phyloP scores from a whole-genome alignment of 768 basidiomycete species.

The Pleurotus citrinopileatus region DNA sequence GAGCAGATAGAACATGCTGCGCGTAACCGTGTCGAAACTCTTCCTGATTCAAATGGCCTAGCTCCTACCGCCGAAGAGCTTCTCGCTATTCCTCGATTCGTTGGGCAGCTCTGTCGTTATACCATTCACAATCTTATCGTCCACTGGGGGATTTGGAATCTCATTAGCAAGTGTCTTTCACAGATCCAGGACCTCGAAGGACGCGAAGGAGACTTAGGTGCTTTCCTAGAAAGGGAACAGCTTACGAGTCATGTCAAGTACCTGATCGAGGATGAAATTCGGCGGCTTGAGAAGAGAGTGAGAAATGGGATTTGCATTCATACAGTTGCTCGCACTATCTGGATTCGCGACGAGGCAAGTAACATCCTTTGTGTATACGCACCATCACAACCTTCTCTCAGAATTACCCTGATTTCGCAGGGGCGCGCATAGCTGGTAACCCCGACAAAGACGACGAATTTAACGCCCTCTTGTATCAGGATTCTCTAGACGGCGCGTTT shows the following conservation, averaged over 20 bases:
- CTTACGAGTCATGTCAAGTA: neutral
- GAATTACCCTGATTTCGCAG: neutral
- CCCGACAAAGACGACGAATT: neutral
- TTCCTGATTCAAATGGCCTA: neutral
- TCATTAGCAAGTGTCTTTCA: neutral
- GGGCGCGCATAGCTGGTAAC: neutral
- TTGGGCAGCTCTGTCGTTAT: neutral
- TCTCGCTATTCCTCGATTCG: neutral
- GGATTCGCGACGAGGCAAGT: neutral
- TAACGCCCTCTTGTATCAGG: neutral
- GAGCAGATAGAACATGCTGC: neutral
- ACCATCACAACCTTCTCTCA: neutral
- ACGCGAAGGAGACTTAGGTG: neutral
- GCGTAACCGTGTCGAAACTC: neutral
- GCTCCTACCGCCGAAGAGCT: neutral
- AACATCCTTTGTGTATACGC: neutral
- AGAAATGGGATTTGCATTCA: neutral
- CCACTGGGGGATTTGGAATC: neutral
- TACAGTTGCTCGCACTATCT: neutral
- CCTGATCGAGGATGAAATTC: neutral
- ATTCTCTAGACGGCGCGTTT: neutral
- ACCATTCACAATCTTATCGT: neutral
- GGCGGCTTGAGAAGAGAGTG: neutral
- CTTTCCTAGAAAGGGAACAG: neutral
- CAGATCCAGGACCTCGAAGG: neutral